A percentile compares a stretch with the other conserved stretches of the same genome.
phyloP scores from a whole-genome alignment of 208 protist genomes.

The Naegleria gruberi region DNA sequence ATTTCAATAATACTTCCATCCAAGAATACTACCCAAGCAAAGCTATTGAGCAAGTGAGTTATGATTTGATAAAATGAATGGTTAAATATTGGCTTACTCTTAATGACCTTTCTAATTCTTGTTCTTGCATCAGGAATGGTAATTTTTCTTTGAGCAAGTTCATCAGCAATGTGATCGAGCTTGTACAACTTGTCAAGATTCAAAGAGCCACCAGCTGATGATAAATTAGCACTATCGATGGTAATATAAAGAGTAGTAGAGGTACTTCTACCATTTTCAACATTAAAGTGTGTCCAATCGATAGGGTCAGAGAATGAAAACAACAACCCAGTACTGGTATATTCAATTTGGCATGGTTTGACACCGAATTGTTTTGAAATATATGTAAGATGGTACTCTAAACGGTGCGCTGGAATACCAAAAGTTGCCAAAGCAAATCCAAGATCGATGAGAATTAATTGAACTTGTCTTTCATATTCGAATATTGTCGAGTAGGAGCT shows the following conservation, averaged over 20 bases:
- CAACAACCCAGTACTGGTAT: not conserved
- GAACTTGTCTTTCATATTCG: constrained; percentile 13
- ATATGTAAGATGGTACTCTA: constrained; percentile 6
- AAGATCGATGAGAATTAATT: not conserved
- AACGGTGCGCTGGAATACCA: not conserved
- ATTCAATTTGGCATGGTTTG: not conserved
- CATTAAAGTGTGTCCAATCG: not conserved
- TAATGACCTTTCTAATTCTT: not conserved
- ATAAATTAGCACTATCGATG: not conserved
- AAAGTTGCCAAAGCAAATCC: not conserved
- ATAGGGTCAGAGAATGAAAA: not conserved
- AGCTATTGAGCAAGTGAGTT: not conserved
- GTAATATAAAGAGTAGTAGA: not conserved
- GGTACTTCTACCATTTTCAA: not conserved
- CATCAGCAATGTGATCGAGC: not conserved
- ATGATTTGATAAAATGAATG: not conserved
- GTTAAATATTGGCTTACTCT: not conserved
- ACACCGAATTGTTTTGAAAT: not conserved
- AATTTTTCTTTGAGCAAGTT: not conserved
- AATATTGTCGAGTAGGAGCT: not conserved
- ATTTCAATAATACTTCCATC: not conserved
- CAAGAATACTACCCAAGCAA: not conserved
- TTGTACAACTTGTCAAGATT: not conserved
- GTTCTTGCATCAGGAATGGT: not conserved
- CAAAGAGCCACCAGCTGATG: not conserved